Evolutionary conservation across 73 alveolate genomes (phyloP).

Genomic region (Paramecium tetraurelia): DNA sequence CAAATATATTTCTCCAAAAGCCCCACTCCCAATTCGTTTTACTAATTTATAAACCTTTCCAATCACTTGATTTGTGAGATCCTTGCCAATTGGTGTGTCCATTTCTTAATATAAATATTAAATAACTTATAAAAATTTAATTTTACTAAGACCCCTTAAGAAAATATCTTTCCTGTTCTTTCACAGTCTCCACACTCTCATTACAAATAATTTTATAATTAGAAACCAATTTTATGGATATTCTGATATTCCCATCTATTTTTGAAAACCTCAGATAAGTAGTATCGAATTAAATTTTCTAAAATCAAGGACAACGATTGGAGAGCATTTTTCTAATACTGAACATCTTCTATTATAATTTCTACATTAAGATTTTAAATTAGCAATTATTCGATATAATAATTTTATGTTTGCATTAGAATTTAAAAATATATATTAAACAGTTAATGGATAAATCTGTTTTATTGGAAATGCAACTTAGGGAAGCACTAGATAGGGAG

Average conservation of each 20-base stretch:
- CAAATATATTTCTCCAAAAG: slow-evolving; percentile 86
- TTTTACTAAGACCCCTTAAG: not conserved
- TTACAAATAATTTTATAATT: too few species aligned
- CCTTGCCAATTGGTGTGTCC: slow-evolving; percentile 50
- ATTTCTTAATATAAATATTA: not conserved
- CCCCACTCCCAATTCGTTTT: slow-evolving; percentile 80
- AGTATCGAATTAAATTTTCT: too few species aligned
- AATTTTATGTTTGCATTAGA: not conserved
- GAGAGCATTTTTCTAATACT: not conserved
- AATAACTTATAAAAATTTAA: not conserved
- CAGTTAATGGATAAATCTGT: slow-evolving; percentile 36
- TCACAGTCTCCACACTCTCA: too few species aligned
- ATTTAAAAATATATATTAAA: not conserved
- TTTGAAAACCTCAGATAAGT: too few species aligned
- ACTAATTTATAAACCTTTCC: slow-evolving; percentile 76
- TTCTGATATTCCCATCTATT: too few species aligned
- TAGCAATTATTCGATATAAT: not conserved
- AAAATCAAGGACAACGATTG: not conserved
- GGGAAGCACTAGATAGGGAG: not conserved
- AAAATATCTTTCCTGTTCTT: too few species aligned
- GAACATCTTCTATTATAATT: not conserved
- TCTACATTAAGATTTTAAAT: not conserved
- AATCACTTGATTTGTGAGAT: slow-evolving; percentile 49
- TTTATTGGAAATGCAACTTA: not conserved
- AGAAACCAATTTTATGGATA: too few species aligned